Conservation (phyloP, 164 flowering plant genomes). For the Vitis vinifera region ASM3070453v1 NC_081811.1:4289001-4289500, state of each 20-base stretch:
- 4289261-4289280: neutral
- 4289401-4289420: conserved; percentile 95
- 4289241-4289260: conserved; percentile 35
- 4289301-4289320: too few species aligned
- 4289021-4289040: conserved; percentile 82
- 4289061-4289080: conserved; percentile 94
- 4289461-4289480: neutral
- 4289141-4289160: neutral
- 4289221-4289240: conserved; percentile 82
- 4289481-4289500: neutral
- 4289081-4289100: conserved; percentile 74
- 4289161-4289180: conserved; percentile 67
- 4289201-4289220: conserved; percentile 67
- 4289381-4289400: conserved; percentile 97
- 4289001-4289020: conserved; percentile 94
- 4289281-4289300: neutral
- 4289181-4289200: conserved; percentile 73
- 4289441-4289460: neutral
- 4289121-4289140: neutral
- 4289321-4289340: too few species aligned
- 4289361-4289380: conserved; percentile 97
- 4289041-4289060: conserved; percentile 73
- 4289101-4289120: neutral
- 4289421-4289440: conserved; percentile 36
- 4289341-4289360: neutral